Evolutionary conservation across 176 grass and related monocot species (phyloP), one percentile per base, ranked within the genome.

Genomic region (Eleusine indica): DNA sequence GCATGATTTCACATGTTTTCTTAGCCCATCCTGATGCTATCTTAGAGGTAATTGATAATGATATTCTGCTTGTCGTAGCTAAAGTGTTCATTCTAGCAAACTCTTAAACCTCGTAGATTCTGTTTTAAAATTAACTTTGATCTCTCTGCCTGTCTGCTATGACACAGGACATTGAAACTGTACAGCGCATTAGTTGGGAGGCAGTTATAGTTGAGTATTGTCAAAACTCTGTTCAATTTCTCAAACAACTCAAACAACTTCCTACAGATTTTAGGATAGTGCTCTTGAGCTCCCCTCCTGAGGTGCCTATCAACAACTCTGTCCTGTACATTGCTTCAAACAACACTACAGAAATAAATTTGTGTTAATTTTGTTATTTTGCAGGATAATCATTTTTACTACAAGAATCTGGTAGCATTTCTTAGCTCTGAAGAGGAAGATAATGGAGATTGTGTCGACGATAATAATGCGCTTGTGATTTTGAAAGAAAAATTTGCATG

Each of bases 191-290:
- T 85, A 63, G 56, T 79, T 98, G 95, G 92, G 92, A 94, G 69
- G 83, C 92, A 53, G 75, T 98, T 48, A 77, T 98, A 51, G 79
- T 98, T 87, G 95, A 98, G 73, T 90, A 89, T 61, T 85, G 83
- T 80, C 85, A 91, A 78, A 90, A 86, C 58, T 90, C 78, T 56
- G 53, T 87, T 74, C 54, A 85, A 40, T 30, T 88, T 60, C 80
- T 98, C 5, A 71, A 90, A 87, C 73, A 89, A 66, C 80, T 97
- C 66, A 94, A 93, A 79, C 75, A 72, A 81, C 68, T 94, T 57
- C 81, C 76, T 44, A 69, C 84, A 80, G 82, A 92, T 84, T 94
- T 89, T 82, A 91, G 92, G 70, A 71, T 94, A 68, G 85, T 97
- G n/a, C 88, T 98, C 76, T 86, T 93, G 79, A 91, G 86, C 68